Base-by-base conservation (phyloP, 805 yeast species). In the Trichomonascus vanleenenianus region DNA sequence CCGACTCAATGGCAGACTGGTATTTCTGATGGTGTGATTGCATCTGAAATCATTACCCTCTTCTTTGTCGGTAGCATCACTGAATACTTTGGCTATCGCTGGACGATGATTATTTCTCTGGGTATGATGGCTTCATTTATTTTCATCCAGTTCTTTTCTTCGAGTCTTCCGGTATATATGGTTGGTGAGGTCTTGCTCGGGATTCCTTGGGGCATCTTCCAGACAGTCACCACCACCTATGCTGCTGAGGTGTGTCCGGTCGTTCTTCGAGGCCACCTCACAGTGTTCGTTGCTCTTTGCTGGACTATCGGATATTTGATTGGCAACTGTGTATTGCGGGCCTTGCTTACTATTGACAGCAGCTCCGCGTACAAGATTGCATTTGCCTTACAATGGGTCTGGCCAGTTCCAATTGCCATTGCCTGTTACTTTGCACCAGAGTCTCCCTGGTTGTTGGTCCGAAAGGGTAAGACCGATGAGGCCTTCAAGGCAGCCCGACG, bases 291-390 rank as follows among this genome's bases (percentile, higher is more conserved):
- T 47, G 75, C 74, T 57, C 52, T 73, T 44, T 74, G 79, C 55
- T 77, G 79, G 78, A 72, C 71, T 35, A 56, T 74, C 49, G 85
- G 85, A 30, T 81, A 78, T 56, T 63, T 79, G 38, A 61, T 78
- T 46, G 67, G 78, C 6, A 61, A 77, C 8, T 79, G 83, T 47
- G 73, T 78, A 14, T 60, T 69, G 52, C 68, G 65, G 50, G 43
- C 73, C 60, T 45, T 63, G 37, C 5, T 16, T 34, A 49, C 46
- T 2, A 48, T 59, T 31, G 53, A 42, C 44, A 30, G 49, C 37
- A 52, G 32, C 8, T 43, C 47, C 47, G 41, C 44, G n/a, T 50
- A 38, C 30, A 30, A 49, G 39, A 45, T 50, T 35, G 51, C 53
- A 4, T 48, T 50, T 39, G 53, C 51, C 16, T 15, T 50, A 8